These are phyloP conservation scores for Fragaria vesca DNA, from an alignment of 306 rosid species.

Conservation along the genomic window DNA sequence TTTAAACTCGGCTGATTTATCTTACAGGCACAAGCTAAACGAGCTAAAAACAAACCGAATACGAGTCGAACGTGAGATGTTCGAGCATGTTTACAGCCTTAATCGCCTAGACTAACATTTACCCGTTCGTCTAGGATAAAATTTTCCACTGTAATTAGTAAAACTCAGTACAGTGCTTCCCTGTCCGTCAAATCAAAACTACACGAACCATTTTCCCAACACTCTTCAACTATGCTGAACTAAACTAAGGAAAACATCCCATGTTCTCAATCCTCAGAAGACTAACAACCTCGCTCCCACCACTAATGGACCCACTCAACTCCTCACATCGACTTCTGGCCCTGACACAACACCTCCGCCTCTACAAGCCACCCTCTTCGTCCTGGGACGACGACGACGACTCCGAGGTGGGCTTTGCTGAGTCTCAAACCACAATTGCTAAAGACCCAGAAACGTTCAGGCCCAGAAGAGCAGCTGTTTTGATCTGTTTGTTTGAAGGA, in stretches of 20 bases:
- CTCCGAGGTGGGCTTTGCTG: constrained; percentile 68
- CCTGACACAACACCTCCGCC: constrained; percentile 81
- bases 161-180: too few relatives aligned
- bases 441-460: constrained; percentile 46
- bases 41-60: too few relatives aligned
- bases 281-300: constrained; percentile 26
- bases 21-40: too few relatives aligned
- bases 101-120: too few relatives aligned
- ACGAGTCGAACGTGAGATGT: too few relatives aligned
- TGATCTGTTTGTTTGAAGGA: constrained; percentile 88
- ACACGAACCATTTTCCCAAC: too few relatives aligned
- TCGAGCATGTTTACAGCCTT: too few relatives aligned
- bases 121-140: too few relatives aligned
- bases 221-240: neutral
- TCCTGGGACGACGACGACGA: constrained; percentile 68
- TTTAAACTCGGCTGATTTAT: too few relatives aligned
- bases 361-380: constrained; percentile 63
- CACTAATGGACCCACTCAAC: constrained; percentile 53
- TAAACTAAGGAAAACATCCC: neutral
- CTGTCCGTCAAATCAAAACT: too few relatives aligned
- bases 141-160: too few relatives aligned
- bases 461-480: constrained; percentile 83
- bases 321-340: constrained; percentile 47
- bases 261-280: constrained; percentile 64
- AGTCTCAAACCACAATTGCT: constrained; percentile 59